A percentile compares a stretch with the other conserved stretches of the same genome.
Conservation (phyloP, 495 filamentous ascomycete genomes). For the Xylaria telfairii region DNA sequence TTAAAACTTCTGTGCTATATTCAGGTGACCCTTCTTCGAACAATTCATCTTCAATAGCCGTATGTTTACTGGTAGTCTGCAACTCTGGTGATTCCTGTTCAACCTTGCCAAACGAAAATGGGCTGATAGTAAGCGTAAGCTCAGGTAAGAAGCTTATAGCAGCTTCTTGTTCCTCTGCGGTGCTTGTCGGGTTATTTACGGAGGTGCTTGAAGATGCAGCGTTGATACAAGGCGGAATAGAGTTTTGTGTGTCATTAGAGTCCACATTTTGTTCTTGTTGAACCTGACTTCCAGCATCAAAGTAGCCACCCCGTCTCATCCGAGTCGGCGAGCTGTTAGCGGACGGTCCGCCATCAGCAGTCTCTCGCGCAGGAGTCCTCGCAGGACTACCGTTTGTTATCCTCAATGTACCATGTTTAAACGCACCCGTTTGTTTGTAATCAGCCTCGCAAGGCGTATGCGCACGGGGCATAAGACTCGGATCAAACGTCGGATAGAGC, state of each 20-base stretch:
- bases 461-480: slow-evolving; percentile 43
- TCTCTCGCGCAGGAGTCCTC: slow-evolving; percentile 33
- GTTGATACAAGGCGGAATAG: not conserved
- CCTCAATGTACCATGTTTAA: slow-evolving; percentile 63
- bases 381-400: slow-evolving; percentile 63
- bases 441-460: slow-evolving; percentile 53
- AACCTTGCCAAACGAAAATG: slow-evolving; percentile 14
- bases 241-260: not conserved
- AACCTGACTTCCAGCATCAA: not conserved
- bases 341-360: slow-evolving; percentile 4
- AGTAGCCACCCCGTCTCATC: not conserved
- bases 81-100: slow-evolving; percentile 38
- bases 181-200: not conserved
- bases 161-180: slow-evolving; percentile 5
- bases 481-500: slow-evolving; percentile 33
- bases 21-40: slow-evolving; percentile 53
- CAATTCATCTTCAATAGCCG: slow-evolving; percentile 53
- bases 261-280: not conserved
- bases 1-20: slow-evolving; percentile 45
- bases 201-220: not conserved
- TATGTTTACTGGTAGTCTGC: slow-evolving; percentile 54
- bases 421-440: slow-evolving; percentile 63
- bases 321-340: slow-evolving; percentile 5
- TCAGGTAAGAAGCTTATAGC: slow-evolving; percentile 14
- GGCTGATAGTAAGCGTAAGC: slow-evolving; percentile 17